Percentiles rank a stretch among this genome's conserved stretches.
Evolutionary conservation across 176 grass and related monocot species (phyloP).

Genomic region (Oryza australiensis): DNA sequence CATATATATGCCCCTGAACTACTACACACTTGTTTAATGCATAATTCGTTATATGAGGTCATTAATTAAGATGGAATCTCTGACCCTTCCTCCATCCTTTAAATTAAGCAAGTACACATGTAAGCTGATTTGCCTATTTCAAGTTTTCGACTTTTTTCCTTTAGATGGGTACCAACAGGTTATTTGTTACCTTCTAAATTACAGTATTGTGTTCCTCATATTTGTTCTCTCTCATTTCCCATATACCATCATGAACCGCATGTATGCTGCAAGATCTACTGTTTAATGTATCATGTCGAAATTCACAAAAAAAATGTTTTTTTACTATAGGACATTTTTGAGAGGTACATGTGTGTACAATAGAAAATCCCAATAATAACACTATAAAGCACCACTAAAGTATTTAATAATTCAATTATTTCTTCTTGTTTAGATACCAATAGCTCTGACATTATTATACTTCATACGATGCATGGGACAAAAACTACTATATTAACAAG

Average conservation of each 20-base stretch:
- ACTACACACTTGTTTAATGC: not conserved
- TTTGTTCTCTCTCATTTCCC: not conserved
- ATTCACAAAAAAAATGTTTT: not conserved
- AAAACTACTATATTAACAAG: not conserved
- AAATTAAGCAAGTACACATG: not conserved
- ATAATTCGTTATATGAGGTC: not conserved
- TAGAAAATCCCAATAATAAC: not conserved
- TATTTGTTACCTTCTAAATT: slow-evolving; percentile 6
- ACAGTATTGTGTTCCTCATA: not conserved
- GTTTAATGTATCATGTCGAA: not conserved
- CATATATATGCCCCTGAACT: not conserved
- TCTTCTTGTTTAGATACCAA: not conserved
- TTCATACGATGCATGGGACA: not conserved
- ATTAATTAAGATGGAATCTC: not conserved
- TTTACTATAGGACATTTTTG: not conserved
- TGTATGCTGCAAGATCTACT: not conserved
- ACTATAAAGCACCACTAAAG: not conserved
- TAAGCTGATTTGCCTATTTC: not conserved
- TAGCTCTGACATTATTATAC: not conserved
- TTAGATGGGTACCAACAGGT: not conserved
- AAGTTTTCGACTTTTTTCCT: no score
- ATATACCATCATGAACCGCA: not conserved
- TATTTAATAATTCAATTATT: not conserved
- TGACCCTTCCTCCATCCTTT: not conserved
- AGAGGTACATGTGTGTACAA: not conserved